Evolutionary conservation across 169 alveolate genomes (phyloP), one percentile per base, ranked within the genome.

Genomic region (Eimeria acervulina): DNA sequence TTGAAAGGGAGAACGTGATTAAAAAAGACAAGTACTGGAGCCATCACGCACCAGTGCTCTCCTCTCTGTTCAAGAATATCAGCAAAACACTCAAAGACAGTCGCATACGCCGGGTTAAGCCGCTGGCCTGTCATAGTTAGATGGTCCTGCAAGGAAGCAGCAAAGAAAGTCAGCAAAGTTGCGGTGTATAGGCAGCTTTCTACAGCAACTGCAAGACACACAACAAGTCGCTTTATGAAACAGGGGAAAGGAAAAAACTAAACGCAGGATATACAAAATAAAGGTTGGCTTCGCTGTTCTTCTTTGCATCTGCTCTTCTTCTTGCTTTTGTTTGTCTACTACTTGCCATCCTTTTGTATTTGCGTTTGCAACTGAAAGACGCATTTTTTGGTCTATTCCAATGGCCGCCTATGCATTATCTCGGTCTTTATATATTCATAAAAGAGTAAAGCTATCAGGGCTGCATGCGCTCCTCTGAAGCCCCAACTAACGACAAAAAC

Each of bases 71-170:
- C 95, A 40, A 95, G 94, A 33, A 84, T 51, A 51, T 90, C 94
- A 1, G 91, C 61, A 85, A 84, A 90, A 55, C 40, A 72, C 21
- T 44, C 66, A 4, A 95, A 80, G 42, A 90, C 70, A 36, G 55
- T 47, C 81, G 76, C 61, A 81, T 95, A 95, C n/a, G 89, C 78
- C n/a, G 96, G 96, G 44, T 95, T 95, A 74, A 95, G 47, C n/a
- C 95, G 85, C n/a, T 90, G 85, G 76, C 95, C 95, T 44, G 94
- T 95, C 83, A 78, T 47, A n/a, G 70, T 61, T 55, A 95, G 55
- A 63, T 95, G 95, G 80, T 76, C 74, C 96, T 85, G 90, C 6
- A 26, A 40, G 68, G 21, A 68, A 0, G n/a, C 80, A 68, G 33
- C 47, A 31, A 40, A 26, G 63, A 38, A 13, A 26, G 23, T 17